Evolutionary conservation across 768 basidiomycete species (phyloP), one percentile per base, ranked within the genome.

Genomic region (Mycena kentingensis): DNA sequence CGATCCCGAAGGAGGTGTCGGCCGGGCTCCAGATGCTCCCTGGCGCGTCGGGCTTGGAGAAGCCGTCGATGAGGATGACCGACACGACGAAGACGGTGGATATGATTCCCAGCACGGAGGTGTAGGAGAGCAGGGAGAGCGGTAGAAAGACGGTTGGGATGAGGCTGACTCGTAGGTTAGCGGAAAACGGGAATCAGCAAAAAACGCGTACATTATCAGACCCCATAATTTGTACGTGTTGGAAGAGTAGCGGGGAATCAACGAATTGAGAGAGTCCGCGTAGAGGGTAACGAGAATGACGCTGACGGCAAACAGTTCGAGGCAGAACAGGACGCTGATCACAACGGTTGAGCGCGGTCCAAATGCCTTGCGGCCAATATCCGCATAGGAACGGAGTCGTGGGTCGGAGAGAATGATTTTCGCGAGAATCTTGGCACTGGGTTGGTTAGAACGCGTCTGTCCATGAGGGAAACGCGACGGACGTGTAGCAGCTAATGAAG

Each of bases 301-400:
- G 55, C 89, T 82, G 31, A 96, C 79, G 26, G 91, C 84, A 65
- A 96, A 95, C 7, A 94, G 70, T 67, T 98, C 94, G 11, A 95
- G 72, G 60, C 90, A 93, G 67, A 98, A 96, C 55, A 97, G 75
- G 7, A 78, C 52, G 58, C 82, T 85, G 49, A 90, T 88, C 27
- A 87, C 61, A 1, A 82, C 70, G 26, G 81, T 84, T 0, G 88
- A 88, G 32, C 77, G 78, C 7, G 79, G 78, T 1, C 95, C 95
- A 67, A 96, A 96, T 2, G 95, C 94, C 64, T 90, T 92, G 46
- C 83, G 80, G 19, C 91, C 93, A 56, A 97, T 90, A 64, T 98
- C 95, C 4, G 92, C 83, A 65, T 98, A 98, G 6, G 94, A 93
- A 21, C 82, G 81, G 27, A 95, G 63, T 5, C 77, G 78, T 11